Evolutionary conservation across 148 eudicot genomes (phyloP).

Genomic region (Rhododendron ferrugineum): DNA sequence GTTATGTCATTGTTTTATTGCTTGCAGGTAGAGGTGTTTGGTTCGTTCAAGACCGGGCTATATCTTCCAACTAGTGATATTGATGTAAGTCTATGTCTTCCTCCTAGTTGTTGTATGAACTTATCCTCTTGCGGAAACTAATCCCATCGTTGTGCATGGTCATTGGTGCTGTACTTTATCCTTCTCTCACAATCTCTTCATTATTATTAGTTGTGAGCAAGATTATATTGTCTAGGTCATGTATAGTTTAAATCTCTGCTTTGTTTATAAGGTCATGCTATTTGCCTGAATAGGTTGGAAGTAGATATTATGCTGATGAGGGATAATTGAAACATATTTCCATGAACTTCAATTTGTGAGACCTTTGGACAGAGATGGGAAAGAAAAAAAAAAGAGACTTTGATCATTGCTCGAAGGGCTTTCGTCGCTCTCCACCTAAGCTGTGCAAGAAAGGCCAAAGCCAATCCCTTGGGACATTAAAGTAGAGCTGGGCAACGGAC

Average conservation of each 20-base stretch:
- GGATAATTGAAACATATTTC: slow-evolving; percentile 4
- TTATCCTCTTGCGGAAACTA: background rate
- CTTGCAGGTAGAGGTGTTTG: slow-evolving; percentile 89
- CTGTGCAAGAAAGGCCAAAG: background rate
- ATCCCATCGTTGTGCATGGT: background rate
- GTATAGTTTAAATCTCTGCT: background rate
- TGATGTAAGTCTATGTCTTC: slow-evolving; percentile 59
- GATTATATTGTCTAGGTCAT: background rate
- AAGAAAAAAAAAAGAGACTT: background rate
- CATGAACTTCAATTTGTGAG: background rate
- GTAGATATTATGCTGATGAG: background rate
- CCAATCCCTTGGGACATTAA: background rate
- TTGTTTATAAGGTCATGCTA: background rate
- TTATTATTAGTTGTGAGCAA: background rate
- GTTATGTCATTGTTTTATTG: background rate
- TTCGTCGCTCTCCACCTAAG: background rate
- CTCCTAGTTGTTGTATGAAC: background rate
- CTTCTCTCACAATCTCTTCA: background rate
- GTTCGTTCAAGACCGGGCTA: slow-evolving; percentile 94
- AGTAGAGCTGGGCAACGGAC: too few relatives aligned
- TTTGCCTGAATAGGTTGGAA: background rate
- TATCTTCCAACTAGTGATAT: slow-evolving; percentile 94
- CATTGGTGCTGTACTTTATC: background rate
- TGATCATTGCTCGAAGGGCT: background rate
- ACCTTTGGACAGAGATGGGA: background rate